Conservation (phyloP, 2,329 filamentous ascomycete genomes). For the Elsinoe arachidis region DNA sequence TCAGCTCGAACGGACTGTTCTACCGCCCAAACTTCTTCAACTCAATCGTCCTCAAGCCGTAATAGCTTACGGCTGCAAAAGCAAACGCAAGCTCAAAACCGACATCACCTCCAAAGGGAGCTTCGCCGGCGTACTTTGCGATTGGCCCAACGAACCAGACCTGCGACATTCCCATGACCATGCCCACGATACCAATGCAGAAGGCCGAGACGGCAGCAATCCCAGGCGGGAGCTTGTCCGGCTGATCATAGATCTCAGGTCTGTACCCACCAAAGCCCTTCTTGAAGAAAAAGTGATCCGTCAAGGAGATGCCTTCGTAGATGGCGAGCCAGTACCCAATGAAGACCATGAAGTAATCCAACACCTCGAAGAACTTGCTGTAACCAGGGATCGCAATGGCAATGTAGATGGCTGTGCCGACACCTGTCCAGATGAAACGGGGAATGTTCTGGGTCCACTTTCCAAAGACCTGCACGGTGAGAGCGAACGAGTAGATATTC, state of each 20-base stretch:
- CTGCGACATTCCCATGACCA: conserved; percentile 62
- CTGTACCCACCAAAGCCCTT: conserved; percentile 52
- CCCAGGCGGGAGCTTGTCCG: conserved; percentile 51
- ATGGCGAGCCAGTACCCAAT: conserved; percentile 65
- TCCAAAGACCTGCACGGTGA: conserved; percentile 58
- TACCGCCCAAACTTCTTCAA: conserved; percentile 29
- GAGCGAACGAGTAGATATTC: conserved; percentile 54
- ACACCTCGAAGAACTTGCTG: conserved; percentile 52
- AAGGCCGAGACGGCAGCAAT: conserved; percentile 57
- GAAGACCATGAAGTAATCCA: conserved; percentile 59
- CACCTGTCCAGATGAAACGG: conserved; percentile 57
- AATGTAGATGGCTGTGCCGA: conserved; percentile 56
- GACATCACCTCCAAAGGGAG: conserved; percentile 48
- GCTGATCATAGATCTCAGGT: conserved; percentile 50
- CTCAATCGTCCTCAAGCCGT: conserved; percentile 43
- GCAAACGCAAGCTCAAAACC: conserved; percentile 55
- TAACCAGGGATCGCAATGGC: conserved; percentile 64
- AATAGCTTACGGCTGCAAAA: conserved; percentile 48
- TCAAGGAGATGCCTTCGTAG: conserved; percentile 57
- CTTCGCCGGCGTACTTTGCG: conserved; percentile 48
- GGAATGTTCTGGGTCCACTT: conserved; percentile 53
- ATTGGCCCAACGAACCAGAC: conserved; percentile 59
- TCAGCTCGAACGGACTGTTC: background rate
- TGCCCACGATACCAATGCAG: conserved; percentile 54
- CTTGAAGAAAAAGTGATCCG: conserved; percentile 62